These are phyloP conservation scores for Auricularia sp. DNA, from an alignment of 768 basidiomycete genomes.

Conservation along the genomic window DNA sequence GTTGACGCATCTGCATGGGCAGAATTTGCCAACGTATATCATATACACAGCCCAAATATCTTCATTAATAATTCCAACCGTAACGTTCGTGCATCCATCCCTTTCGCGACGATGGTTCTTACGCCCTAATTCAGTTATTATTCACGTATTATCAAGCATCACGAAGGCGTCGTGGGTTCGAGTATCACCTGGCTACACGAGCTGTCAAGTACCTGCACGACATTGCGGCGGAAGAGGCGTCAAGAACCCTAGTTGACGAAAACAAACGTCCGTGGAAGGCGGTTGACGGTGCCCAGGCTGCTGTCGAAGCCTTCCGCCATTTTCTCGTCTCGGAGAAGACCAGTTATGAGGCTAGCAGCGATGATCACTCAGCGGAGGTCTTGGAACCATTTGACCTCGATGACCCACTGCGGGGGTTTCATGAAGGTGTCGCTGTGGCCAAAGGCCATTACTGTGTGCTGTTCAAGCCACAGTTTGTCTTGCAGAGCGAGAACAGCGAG, in stretches of 20 bases:
- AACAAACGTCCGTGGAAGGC: background rate
- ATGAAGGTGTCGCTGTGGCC: slow-evolving; percentile 53
- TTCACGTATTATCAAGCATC: slow-evolving; percentile 62
- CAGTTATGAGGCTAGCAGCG: slow-evolving; percentile 14
- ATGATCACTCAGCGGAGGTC: slow-evolving; percentile 25
- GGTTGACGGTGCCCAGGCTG: slow-evolving; percentile 40
- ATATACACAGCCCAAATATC: slow-evolving; percentile 78
- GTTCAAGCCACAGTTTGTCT: slow-evolving; percentile 81
- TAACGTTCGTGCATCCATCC: slow-evolving; percentile 44
- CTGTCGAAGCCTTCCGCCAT: slow-evolving; percentile 55
- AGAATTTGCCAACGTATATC: slow-evolving; percentile 84
- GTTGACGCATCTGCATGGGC: slow-evolving; percentile 63
- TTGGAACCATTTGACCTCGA: slow-evolving; percentile 22
- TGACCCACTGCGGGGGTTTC: slow-evolving; percentile 64
- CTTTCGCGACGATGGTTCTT: slow-evolving; percentile 8
- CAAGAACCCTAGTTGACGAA: background rate
- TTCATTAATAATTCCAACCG: slow-evolving; percentile 67
- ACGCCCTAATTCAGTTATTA: slow-evolving; percentile 45
- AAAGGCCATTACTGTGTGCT: slow-evolving; percentile 79
- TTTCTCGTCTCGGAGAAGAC: slow-evolving; percentile 42
- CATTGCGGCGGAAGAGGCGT: background rate
- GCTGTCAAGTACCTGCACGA: slow-evolving; percentile 84
- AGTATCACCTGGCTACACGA: slow-evolving; percentile 81
- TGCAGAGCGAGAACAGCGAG: slow-evolving; percentile 47
- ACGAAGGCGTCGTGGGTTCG: slow-evolving; percentile 41